Base-by-base conservation (phyloP, 2,329 filamentous ascomycete species). In the Hymenoscyphus infarciens region DNA sequence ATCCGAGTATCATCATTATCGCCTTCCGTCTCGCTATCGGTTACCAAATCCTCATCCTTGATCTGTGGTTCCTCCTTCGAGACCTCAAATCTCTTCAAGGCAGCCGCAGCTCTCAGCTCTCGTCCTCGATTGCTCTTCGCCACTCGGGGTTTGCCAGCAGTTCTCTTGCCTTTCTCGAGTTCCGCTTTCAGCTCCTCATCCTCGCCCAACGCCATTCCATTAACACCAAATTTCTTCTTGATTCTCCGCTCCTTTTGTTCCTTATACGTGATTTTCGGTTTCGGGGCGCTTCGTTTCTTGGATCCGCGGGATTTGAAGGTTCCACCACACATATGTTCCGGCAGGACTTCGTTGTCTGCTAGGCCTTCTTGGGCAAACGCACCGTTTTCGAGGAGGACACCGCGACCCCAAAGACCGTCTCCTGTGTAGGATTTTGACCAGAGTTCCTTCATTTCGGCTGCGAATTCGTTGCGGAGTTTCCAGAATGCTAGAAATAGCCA, bases 321-420 rank as follows among this genome's bases (percentile, higher is more conserved):
- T 1, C 92, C 92, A 66, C 92, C 92, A 70, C 92, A 96, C 1
- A 95, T 78, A 73, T 92, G 87, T 71, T 91, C 84, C 0, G 88
- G 85, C 55, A 91, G 76, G 16, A 79, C 73, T 65, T 90, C 86
- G 39, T 81, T 80, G 0, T 80, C 78, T 1, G 75, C 74, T 10
- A 85, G 77, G 0, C 78, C 79, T 56, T 86, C 81, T 52, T 71
- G 77, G 68, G 85, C 82, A 72, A 84, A 87, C n/a, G 79, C 76
- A 25, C 87, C 88, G 3, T 82, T 87, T 25, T 79, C 77, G 54
- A 95, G 75, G 6, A 82, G 78, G 45, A 85, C 80, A 0, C 92
- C 92, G 31, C 85, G 79, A 7, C 91, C 91, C 92, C 92, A 96
- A 56, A 96, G 76, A 0, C 92, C 92, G 65, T 96, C 91, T 2